Evolutionary conservation across 495 filamentous ascomycete species (phyloP), one percentile per base, ranked within the genome.

Genomic region (Tetracladium marchalianum): DNA sequence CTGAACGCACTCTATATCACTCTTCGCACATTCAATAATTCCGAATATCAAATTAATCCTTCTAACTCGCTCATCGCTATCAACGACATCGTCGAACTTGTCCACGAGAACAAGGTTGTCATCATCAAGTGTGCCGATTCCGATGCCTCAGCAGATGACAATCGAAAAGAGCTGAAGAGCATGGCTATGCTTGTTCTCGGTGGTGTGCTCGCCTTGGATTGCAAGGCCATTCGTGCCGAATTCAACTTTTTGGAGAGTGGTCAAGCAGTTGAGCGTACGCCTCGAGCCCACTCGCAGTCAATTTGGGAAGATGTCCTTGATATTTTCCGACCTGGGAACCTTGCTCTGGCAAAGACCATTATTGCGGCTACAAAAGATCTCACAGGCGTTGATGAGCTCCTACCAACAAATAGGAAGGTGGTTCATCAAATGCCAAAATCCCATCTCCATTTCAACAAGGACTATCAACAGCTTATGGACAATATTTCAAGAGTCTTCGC

Each of bases 221-320:
- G 83, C 38, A 80, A 80, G 46, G 82, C 80, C 5, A 71, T 90
- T 0, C 75, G 73, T 36, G 78, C 77, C 47, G 85, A 90, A 54
- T 84, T 78, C 58, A 73, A 80, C 40, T 73, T 80, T 11, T 71
- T 93, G 42, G 66, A 76, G 35, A 34, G 17, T 5, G 67, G 71
- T 2, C 67, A 67, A 18, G 63, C 72, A 10, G 69, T 90, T n/a
- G 80, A 86, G 34, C 73, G 83, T 45, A 78, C 80, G 17, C 68
- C 80, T 11, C 75, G 72, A 41, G 75, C 78, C 5, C 76, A 83
- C 50, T 83, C 81, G 0, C 67, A 77, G 2, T 62, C 69, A 1
- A 77, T 93, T 24, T 95, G 89, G 90, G 80, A 87, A 53, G 72
- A 76, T 1, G 80, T 88, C 31, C 67, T 90, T 27, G 71, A 77